Conservation (phyloP, 1,284 basidiomycete genomes). For the Ganoderma resinaceum region DNA sequence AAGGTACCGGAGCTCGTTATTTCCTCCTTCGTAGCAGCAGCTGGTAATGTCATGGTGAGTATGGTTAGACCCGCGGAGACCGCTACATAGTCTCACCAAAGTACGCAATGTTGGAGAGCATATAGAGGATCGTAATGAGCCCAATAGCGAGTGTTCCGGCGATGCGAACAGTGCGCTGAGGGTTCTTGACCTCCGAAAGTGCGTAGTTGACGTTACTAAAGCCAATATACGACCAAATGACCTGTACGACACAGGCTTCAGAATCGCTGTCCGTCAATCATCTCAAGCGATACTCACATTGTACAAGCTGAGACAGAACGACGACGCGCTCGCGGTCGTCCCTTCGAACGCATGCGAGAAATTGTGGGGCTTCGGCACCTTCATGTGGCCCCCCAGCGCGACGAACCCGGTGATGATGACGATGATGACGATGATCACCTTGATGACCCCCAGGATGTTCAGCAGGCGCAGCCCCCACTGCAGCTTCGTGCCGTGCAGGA, state of each 20-base stretch:
- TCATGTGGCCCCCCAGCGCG: conserved; percentile 48
- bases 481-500: conserved; percentile 55
- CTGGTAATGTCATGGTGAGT: conserved; percentile 54
- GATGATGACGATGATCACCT: conserved; percentile 58
- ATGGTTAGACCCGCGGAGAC: too few species aligned
- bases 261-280: conserved; percentile 66
- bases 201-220: conserved; percentile 66
- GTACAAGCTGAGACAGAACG: conserved; percentile 62
- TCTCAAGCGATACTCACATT: conserved; percentile 68
- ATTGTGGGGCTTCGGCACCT: conserved; percentile 55
- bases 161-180: conserved; percentile 68
- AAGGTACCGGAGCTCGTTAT: conserved; percentile 64
- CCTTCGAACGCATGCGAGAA: conserved; percentile 48
- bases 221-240: conserved; percentile 67
- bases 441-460: conserved; percentile 65
- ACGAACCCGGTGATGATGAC: conserved; percentile 56
- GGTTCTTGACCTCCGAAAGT: conserved; percentile 71
- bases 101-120: conserved; percentile 71
- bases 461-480: conserved; percentile 64
- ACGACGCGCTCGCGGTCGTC: conserved; percentile 58
- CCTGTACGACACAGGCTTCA: neutral
- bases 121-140: conserved; percentile 59
- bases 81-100: conserved; percentile 41
- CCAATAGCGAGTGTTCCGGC: conserved; percentile 69
- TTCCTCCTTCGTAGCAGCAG: conserved; percentile 68